Conservation (phyloP, 495 filamentous ascomycete genomes). For the Penicillium bovifimosum region DNA sequence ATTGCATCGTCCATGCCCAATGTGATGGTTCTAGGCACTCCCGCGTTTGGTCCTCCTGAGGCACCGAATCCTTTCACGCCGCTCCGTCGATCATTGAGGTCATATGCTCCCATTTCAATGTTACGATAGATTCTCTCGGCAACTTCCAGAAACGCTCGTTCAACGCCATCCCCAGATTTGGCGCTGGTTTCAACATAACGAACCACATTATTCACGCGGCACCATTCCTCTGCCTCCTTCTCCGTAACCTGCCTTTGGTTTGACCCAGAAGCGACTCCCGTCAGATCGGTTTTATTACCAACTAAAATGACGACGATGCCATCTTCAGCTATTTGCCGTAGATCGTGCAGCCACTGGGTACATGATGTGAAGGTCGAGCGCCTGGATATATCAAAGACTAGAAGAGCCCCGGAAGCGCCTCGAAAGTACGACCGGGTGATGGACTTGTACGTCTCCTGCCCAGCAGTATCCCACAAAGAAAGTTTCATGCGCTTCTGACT, state of each 20-base stretch:
- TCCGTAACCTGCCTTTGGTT: constrained; percentile 72
- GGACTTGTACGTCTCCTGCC: constrained; percentile 93
- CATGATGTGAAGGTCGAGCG: constrained; percentile 79
- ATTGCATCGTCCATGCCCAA: constrained; percentile 53
- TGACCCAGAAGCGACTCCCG: constrained; percentile 39
- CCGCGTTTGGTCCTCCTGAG: constrained; percentile 37
- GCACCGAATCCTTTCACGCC: constrained; percentile 80
- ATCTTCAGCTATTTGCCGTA: constrained; percentile 87
- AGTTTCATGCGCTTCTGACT: constrained; percentile 74
- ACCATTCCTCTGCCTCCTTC: constrained; percentile 85
- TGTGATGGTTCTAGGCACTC: constrained; percentile 48
- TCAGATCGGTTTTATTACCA: constrained; percentile 88
- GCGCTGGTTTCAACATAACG: constrained; percentile 94
- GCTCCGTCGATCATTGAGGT: constrained; percentile 85
- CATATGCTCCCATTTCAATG: constrained; percentile 88
- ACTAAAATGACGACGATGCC: constrained; percentile 91
- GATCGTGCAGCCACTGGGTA: constrained; percentile 85
- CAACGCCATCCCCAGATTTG: constrained; percentile 89
- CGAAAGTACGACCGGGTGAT: constrained; percentile 95
- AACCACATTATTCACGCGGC: constrained; percentile 69
- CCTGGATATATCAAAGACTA: constrained; percentile 92
- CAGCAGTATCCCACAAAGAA: constrained; percentile 91
- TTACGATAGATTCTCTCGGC: constrained; percentile 93
- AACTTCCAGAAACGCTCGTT: constrained; percentile 86
- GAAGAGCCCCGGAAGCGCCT: constrained; percentile 81